Base-by-base conservation (phyloP, 441 rosid genomes). In the Isatis lusitanica region DNA sequence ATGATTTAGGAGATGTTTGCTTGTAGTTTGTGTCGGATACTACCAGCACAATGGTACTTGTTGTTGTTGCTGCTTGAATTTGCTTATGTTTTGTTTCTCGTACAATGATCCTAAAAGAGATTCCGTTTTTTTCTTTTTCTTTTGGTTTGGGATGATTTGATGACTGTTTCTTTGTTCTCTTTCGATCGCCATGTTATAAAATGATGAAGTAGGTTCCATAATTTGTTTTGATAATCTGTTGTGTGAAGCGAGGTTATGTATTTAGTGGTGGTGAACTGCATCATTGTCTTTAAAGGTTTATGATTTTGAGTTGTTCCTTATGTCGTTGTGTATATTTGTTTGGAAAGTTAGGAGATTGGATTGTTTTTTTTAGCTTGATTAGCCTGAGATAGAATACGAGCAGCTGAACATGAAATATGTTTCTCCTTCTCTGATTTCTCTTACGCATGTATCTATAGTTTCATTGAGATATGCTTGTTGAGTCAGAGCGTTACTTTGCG, bases 251-350 rank as follows among this genome's bases (percentile, higher is more conserved):
- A 39, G 17, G 10, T 21, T 21, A 9, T n/a, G 24, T 7, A 15
- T 60, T 36, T 59, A 18, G 57, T 70, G 47, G 26, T 6, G 3
- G 17, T 35, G 36, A 47, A 67, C 46, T 66, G 55, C 66, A 47
- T 36, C 13, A 8, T 59, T 17, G 13, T 51, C 2, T 47, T 17
- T 50, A 18, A 59, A 43, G 36, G 56, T 66, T 60, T 61, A 16
- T 68, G 64, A 24, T 47, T 47, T 68, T 33, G 48, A 61, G 35
- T n/a, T 67, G 17, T 35, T 2, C 5, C 39, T 38, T 44, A 9
- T 10, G 15, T 17, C 1, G 1, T 46, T 57, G 33, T 58, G 72
- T 57, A 38, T 17, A 11, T 35, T 46, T 65, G 7, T 35, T 35
- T n/a, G 35, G 13, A 26, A 75, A 68, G 62, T 18, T 51, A 51